Evolutionary conservation across 495 filamentous ascomycete genomes (phyloP).

Genomic region (Penicillium parvum): DNA sequence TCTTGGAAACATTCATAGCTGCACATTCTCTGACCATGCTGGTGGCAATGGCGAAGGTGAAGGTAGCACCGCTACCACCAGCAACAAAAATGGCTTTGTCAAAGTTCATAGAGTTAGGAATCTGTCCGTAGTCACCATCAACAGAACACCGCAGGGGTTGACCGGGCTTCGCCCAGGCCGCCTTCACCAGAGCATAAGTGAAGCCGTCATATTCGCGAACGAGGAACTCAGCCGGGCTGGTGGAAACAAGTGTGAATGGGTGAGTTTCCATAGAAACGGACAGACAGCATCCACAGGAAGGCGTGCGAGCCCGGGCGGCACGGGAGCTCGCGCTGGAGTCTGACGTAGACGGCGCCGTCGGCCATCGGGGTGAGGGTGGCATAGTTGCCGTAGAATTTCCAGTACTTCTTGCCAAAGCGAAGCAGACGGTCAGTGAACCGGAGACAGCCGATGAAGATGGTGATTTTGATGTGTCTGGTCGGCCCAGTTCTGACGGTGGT

Average conservation of each 20-base stretch:
- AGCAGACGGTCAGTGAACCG: constrained; percentile 52
- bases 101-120: constrained; percentile 51
- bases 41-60: constrained; percentile 36
- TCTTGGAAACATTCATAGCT: constrained; percentile 2
- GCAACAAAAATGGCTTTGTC: constrained; percentile 56
- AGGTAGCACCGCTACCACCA: constrained; percentile 55
- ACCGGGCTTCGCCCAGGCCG: constrained; percentile 47
- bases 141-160: constrained; percentile 45
- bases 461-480: constrained; percentile 37
- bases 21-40: constrained; percentile 5
- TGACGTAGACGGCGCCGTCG: constrained; percentile 51
- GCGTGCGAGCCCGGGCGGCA: constrained; percentile 55
- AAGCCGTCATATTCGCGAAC: constrained; percentile 54
- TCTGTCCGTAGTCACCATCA: constrained; percentile 56
- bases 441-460: constrained; percentile 40
- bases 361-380: constrained; percentile 52
- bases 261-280: constrained; percentile 55
- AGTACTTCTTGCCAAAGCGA: constrained; percentile 40
- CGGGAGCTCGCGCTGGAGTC: constrained; percentile 42
- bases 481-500: constrained; percentile 48
- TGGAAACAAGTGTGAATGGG: constrained; percentile 58
- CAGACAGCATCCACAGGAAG: constrained; percentile 57
- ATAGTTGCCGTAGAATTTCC: constrained; percentile 48
- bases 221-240: constrained; percentile 47
- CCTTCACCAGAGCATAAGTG: constrained; percentile 48